phyloP scores from a whole-genome alignment of 495 filamentous ascomycete genomes.

The Penicillium daleae region DNA sequence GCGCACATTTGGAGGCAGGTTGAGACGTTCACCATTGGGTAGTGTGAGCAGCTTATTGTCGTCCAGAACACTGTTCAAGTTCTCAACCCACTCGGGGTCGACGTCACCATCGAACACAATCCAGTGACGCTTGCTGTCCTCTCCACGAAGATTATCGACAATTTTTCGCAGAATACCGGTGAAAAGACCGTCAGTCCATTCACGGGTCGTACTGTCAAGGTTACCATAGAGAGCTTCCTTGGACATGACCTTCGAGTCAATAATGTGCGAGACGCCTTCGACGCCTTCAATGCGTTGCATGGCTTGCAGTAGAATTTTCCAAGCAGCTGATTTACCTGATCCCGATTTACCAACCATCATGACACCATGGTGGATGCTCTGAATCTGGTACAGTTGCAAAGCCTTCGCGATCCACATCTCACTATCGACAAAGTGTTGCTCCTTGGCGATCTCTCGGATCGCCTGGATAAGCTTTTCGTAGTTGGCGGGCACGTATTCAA shows the following conservation, averaged over 20 bases:
- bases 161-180: conserved; percentile 98
- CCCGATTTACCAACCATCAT: conserved; percentile 99
- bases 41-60: conserved; percentile 97
- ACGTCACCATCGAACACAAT: conserved; percentile 99
- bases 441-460: conserved; percentile 78
- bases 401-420: conserved; percentile 97
- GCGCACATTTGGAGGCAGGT: conserved; percentile 89
- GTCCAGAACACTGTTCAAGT: conserved; percentile 97
- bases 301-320: conserved; percentile 92
- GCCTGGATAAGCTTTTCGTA: conserved; percentile 76
- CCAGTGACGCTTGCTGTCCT: conserved; percentile 96
- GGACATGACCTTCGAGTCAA: conserved; percentile 99
- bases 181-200: conserved; percentile 98
- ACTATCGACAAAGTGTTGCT: conserved; percentile 82
- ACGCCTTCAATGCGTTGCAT: conserved; percentile 87
- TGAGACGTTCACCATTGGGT: conserved; percentile 96
- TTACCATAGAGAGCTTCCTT: conserved; percentile 96
- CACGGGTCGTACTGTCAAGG: conserved; percentile 92
- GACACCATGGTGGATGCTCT: conserved; percentile 96
- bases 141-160: conserved; percentile 96
- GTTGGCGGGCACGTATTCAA: conserved; percentile 89
- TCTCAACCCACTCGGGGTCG: conserved; percentile 99
- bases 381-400: conserved; percentile 95
- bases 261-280: conserved; percentile 95
- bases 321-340: conserved; percentile 91